A percentile compares a stretch with the other conserved stretches of the same genome.
These are phyloP conservation scores for Tremella mesenterica DNA, from an alignment of 768 basidiomycete genomes.

Conservation along the genomic window DNA sequence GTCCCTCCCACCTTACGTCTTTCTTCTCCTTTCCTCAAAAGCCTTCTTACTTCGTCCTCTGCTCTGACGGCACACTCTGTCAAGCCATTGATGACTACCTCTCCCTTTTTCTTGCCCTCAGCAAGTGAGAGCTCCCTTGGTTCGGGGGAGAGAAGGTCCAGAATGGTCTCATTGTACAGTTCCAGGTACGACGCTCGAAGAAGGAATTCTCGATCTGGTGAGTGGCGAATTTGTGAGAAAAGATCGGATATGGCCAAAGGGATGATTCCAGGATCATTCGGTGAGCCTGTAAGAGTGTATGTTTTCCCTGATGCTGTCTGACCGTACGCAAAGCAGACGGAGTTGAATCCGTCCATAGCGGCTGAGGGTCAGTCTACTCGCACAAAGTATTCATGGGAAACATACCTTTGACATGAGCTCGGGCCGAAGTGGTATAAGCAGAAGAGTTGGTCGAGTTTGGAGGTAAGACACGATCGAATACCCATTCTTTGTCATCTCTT, in stretches of 20 bases:
- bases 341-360: slow-evolving; percentile 94
- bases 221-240: slow-evolving; percentile 51
- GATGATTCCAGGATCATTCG: slow-evolving; percentile 81
- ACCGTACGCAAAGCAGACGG: slow-evolving; percentile 76
- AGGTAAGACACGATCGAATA: slow-evolving; percentile 42
- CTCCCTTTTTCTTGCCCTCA: slow-evolving; percentile 49
- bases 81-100: slow-evolving; percentile 53
- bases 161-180: slow-evolving; percentile 67
- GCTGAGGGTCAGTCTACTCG: slow-evolving; percentile 47
- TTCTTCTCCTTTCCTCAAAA: slow-evolving; percentile 75
- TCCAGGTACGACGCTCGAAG: slow-evolving; percentile 92
- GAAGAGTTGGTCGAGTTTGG: slow-evolving; percentile 29
- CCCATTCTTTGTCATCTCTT: slow-evolving; percentile 36
- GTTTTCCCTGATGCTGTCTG: slow-evolving; percentile 80
- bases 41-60: slow-evolving; percentile 72
- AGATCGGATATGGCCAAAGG: slow-evolving; percentile 79
- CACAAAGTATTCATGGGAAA: neutral
- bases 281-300: slow-evolving; percentile 55
- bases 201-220: slow-evolving; percentile 78
- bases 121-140: slow-evolving; percentile 54
- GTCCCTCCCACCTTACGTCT: slow-evolving; percentile 85
- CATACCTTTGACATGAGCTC: slow-evolving; percentile 36
- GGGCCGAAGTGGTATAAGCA: slow-evolving; percentile 35
- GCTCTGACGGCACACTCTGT: slow-evolving; percentile 94
- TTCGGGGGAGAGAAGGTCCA: slow-evolving; percentile 63